Base-by-base conservation (phyloP, 23 red algal species). In the Gracilaria caudata region DNA sequence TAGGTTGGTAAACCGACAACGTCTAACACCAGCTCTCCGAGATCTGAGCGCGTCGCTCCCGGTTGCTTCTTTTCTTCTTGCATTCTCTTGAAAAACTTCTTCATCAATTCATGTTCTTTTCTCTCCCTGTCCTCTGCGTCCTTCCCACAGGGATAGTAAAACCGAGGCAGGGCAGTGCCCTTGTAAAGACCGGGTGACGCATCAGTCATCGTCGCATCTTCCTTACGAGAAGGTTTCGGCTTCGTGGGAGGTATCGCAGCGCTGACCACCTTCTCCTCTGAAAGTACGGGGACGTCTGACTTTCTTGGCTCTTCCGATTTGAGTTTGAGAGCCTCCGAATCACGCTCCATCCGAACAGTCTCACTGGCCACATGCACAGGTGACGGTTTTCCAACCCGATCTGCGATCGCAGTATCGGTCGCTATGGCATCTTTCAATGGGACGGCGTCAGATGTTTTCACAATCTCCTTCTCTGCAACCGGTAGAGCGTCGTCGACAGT, bases 91-190 rank as follows among this genome's bases (percentile, higher is more conserved):
- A 92, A 97, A 19, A 77, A 79, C 25, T 78, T 44, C 16, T 56
- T 77, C 26, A 89, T 89, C 11, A 83, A 26, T 45, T 75, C 47
- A 13, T 5, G 77, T 71, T 97, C 94, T 36, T 68, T 86, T n/a
- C 55, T 68, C 57, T 92, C 89, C n/a, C 90, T 72, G 8, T 81
- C 47, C n/a, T 84, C 88, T 6, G 78, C 80, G 57, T 91, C 94
- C 30, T 76, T 79, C 25, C 94, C 94, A 68, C 86, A 83, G 21
- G 94, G 90, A 76, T 75, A 97, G 64, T 97, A 97, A 82, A 97
- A 97, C 63, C 65, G 82, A 7, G 94, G 94, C 30, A 96, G 53
- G 34, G 65, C 20, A 35, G 37, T 74, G 13, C 53, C 29, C 55
- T 83, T 75, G 23, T 35, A 29, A 46, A 13, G 61, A 61, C 47